Evolutionary conservation across 208 protist genomes (phyloP), one percentile per base, ranked within the genome.

Genomic region (Trypanosoma congolense): DNA sequence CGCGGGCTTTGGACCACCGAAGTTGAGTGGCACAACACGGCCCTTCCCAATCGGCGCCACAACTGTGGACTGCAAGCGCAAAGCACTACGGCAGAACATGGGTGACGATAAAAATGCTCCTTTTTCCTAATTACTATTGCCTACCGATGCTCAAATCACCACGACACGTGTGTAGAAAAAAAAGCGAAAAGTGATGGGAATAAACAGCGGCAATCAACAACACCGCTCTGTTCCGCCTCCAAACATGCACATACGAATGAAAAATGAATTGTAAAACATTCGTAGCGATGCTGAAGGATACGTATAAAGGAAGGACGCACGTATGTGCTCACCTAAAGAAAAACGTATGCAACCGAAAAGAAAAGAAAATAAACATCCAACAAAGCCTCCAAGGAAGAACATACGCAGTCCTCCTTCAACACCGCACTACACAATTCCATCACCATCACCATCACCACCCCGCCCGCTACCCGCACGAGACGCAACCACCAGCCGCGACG

Each of bases 21-120:
- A 92, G 62, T 82, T 87, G 45, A 92, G 65, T 25, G 84, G 84
- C 1, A 92, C 75, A 18, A 92, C 84, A 53, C 73, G 76, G 19
- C 84, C 84, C 64, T 92, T 87, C 30, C 84, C 84, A 29, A 92
- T 69, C 4, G 84, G 75, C 3, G 68, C 53, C n/a, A 68, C 40
- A 48, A 92, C 44, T 66, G 70, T 73, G 56, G 79, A 68, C 61
- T 87, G 84, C 16, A 84, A 56, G 4, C 56, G 60, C 19, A 72
- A 55, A 10, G 70, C 33, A 44, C 78, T 80, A 50, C 77, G 80
- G 35, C 80, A 78, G 43, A 92, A 77, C 84, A 88, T 92, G 4
- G 6, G 22, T 16, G 9, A 12, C 33, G 12, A 12, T 12, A 38
- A 12, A 38, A 12, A 38, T 14, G 4, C 24, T 25, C 25, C 16